Base-by-base conservation (phyloP, 164 flowering plant species). In the Annona squamosa region DNA sequence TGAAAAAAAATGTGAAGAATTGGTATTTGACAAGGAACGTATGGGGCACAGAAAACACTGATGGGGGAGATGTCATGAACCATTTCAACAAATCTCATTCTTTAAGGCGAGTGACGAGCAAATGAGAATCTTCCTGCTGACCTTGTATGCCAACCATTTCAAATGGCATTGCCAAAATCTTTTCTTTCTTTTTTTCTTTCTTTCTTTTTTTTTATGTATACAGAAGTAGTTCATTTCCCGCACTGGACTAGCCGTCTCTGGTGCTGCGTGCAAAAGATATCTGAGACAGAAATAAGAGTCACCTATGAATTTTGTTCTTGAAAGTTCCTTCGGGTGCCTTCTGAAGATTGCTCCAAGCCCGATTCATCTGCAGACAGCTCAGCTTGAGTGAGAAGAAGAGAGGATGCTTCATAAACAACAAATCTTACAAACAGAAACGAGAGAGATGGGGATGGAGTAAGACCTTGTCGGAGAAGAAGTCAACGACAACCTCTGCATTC, bases 251-350 rank as follows among this genome's bases (percentile, higher is more conserved):
- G 37, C 1, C 37, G 37, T 26, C 37, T 26, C 37, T 26, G 37
- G 37, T 26, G 37, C 37, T 26, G 1, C 37, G 37, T 26, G 37
- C 37, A 26, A 26, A 26, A 26, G 37, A 26, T 26, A 26, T 26
- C 37, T 26, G 37, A 26, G 37, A 26, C 37, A 5, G 13, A 52
- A 52, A 52, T 9, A 52, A 52, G 9, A 9, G 45, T 52, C 79
- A 94, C 99, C 93, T 87, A 78, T 94, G 77, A 74, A 94, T 61
- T 86, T 86, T 94, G 71, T 78, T 89, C 78, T 94, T 94, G 18
- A 92, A 64, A 65, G 82, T 80, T 61, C 99, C 99, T 41, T 78
- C 80, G 1, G 99, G 97, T 47, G 97, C 97, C 74, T 82, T 83
- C 81, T 86, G 93, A 37, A 94, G 79, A 66, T 82, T 87, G 65